These are phyloP conservation scores for Ganoderma leucocontextum DNA, from an alignment of 1,284 basidiomycete genomes.

Conservation along the genomic window DNA sequence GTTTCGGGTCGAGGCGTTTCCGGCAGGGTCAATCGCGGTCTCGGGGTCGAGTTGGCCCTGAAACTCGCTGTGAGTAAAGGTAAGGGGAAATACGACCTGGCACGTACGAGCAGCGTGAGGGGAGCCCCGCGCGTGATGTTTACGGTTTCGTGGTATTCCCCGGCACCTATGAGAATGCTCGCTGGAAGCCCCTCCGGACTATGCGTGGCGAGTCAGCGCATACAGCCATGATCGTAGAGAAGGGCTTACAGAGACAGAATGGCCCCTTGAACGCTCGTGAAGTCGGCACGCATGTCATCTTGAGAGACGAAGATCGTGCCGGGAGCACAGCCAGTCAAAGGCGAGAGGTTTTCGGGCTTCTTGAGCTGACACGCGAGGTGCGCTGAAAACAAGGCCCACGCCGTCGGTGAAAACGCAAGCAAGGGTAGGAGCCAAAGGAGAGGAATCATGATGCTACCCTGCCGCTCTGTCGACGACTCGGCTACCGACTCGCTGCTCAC, in stretches of 20 bases:
- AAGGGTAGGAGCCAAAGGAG: background rate
- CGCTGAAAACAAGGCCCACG: slow-evolving; percentile 51
- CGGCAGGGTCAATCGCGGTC: slow-evolving; percentile 43
- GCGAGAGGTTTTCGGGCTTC: slow-evolving; percentile 50
- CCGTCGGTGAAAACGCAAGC: background rate
- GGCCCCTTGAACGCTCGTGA: slow-evolving; percentile 60
- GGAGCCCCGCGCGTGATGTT: slow-evolving; percentile 63
- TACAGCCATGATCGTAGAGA: background rate
- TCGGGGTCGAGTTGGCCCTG: slow-evolving; percentile 60
- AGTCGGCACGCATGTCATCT: slow-evolving; percentile 53
- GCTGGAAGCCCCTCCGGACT: slow-evolving; percentile 51
- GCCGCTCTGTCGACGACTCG: background rate
- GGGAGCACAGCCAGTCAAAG: slow-evolving; percentile 58
- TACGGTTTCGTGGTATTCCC: slow-evolving; percentile 68
- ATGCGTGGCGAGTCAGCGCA: background rate
- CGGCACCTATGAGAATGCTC: slow-evolving; percentile 65
- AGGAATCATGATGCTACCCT: background rate
- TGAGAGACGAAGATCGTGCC: slow-evolving; percentile 68
- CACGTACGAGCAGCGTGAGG: slow-evolving; percentile 60
- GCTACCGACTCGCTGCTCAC: background rate
- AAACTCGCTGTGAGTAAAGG: background rate
- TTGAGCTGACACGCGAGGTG: slow-evolving; percentile 60
- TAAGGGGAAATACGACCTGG: too few species aligned
- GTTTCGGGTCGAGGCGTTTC: slow-evolving; percentile 53
- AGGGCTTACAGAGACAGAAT: slow-evolving; percentile 57